Base-by-base conservation (phyloP, 2,329 filamentous ascomycete species). In the Calonectria pseudoreteaudii region DNA sequence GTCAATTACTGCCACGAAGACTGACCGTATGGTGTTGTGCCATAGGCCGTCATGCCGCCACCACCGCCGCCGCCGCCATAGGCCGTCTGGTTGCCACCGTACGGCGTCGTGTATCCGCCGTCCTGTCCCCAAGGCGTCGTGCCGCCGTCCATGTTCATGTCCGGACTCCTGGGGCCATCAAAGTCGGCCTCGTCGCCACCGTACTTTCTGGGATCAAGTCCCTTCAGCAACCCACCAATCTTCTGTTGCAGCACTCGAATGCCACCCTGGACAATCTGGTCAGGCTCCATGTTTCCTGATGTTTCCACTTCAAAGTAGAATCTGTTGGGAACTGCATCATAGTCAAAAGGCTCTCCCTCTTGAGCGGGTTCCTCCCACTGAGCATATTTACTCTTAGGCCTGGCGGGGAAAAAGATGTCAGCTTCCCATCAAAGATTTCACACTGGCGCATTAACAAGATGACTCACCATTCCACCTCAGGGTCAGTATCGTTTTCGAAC, bases 271-370 rank as follows among this genome's bases (percentile, higher is more conserved):
- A 99, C 92, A 79, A 98, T 97, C 75, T 92, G 90, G 81, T 99
- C 96, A 0, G 97, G 96, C 36, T 97, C 94, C 74, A 98, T 91
- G 80, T 93, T 94, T 44, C 97, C 97, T 47, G 94, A 93, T 60
- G 94, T 93, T 85, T 99, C 97, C 60, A 99, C 93, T 82, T 98
- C 95, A 81, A 96, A 94, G 88, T 98, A 99, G 88, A 98, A 99
- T 77, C 91, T 91, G 74, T 89, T 90, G 7, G 97, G 96, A 28
- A 93, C 91, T 13, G 95, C 96, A 80, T 98, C 93, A 85, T 95
- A 98, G 86, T 98, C 93, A 85, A 98, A 98, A 0, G 93, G 90
- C 80, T 97, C 94, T 78, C 95, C 95, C 77, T 97, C 94, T 78
- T 94, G 91, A 0, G 92, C 90, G 11, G 94, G 92, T 66, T 95